phyloP scores from a whole-genome alignment of 2,329 filamentous ascomycete species.

The Cercospora sp. region DNA sequence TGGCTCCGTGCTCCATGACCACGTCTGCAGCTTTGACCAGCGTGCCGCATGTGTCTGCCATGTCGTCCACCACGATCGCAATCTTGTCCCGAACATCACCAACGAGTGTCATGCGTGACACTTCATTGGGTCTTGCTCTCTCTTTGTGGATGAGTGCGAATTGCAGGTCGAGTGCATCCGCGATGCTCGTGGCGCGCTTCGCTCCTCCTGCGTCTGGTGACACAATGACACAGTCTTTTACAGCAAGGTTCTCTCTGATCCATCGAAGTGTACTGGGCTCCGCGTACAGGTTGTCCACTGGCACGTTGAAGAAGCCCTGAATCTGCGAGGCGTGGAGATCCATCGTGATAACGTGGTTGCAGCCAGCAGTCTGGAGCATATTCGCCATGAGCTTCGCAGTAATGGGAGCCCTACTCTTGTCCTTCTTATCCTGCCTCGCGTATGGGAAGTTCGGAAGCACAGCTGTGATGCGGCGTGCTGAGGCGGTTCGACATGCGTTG shows the following conservation, averaged over 20 bases:
- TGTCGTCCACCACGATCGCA: conserved; percentile 95
- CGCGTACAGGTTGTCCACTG: conserved; percentile 81
- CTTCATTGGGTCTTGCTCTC: conserved; percentile 84
- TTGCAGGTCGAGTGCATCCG: conserved; percentile 82
- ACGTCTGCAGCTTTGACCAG: conserved; percentile 85
- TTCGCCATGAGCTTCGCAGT: conserved; percentile 94
- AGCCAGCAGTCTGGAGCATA: conserved; percentile 93
- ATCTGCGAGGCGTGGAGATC: conserved; percentile 93
- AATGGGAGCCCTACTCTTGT: conserved; percentile 93
- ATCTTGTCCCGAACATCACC: conserved; percentile 89
- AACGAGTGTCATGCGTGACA: conserved; percentile 92
- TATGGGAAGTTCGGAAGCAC: conserved; percentile 97
- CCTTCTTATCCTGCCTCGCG: conserved; percentile 96
- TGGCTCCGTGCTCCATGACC: conserved; percentile 81
- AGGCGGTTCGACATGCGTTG: conserved; percentile 85
- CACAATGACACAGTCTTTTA: conserved; percentile 87
- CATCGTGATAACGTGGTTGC: conserved; percentile 94
- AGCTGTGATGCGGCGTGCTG: conserved; percentile 87
- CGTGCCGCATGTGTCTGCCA: conserved; percentile 95
- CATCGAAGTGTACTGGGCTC: conserved; percentile 89
- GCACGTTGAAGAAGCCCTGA: conserved; percentile 91
- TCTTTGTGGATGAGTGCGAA: conserved; percentile 98
- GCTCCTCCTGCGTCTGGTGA: conserved; percentile 93
- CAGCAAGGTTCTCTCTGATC: conserved; percentile 82
- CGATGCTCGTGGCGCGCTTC: conserved; percentile 89